A percentile compares a stretch with the other conserved stretches of the same genome.
These are phyloP conservation scores for Cercophora scortea DNA, from an alignment of 495 filamentous ascomycete species.

Conservation along the genomic window DNA sequence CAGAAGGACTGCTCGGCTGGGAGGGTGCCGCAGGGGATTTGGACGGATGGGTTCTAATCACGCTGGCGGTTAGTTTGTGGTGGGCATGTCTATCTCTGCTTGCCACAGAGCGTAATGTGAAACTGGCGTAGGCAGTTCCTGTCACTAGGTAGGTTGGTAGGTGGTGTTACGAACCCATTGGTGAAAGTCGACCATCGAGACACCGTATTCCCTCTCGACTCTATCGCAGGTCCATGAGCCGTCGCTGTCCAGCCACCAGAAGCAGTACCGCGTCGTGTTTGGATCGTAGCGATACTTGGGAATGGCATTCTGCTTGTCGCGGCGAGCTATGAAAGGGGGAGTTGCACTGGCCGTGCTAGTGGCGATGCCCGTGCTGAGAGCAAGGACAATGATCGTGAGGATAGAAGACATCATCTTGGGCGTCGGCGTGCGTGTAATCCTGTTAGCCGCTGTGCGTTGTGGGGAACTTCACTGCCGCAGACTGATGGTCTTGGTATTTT, in stretches of 20 bases:
- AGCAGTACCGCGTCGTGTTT: conserved; percentile 5
- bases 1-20: conserved; percentile 5
- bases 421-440: no score
- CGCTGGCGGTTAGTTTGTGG: not conserved
- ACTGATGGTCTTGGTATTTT: no score
- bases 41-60: conserved; percentile 1
- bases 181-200: conserved; percentile 2
- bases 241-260: conserved; percentile 12
- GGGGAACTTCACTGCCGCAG: no score
- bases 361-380: no score
- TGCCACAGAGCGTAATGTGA: not conserved
- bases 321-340: not conserved
- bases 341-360: no score
- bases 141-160: no score
- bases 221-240: conserved; percentile 4
- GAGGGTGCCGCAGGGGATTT: not conserved
- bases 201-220: not conserved
- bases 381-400: no score
- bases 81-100: no score
- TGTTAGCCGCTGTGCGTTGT: no score
- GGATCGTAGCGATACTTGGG: conserved; percentile 8
- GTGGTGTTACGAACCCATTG: conserved; percentile 4
- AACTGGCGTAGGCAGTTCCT: no score
- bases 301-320: conserved; percentile 5
- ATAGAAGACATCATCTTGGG: no score